phyloP scores from a whole-genome alignment of 2,329 filamentous ascomycete species.

The Amesomyces nigricolor region DNA sequence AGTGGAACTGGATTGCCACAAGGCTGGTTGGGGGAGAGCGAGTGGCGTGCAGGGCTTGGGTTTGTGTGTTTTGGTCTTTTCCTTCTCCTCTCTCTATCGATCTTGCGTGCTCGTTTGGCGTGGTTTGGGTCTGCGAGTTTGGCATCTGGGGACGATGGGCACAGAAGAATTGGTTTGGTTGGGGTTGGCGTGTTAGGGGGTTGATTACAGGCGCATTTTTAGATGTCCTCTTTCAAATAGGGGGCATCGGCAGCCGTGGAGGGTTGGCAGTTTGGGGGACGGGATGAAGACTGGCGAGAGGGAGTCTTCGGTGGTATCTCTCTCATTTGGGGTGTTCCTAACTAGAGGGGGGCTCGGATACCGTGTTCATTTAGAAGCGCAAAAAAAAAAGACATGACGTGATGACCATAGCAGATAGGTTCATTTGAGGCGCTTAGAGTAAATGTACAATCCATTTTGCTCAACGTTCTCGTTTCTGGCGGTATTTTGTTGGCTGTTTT shows the following conservation, averaged over 20 bases:
- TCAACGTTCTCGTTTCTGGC: too few relatives aligned
- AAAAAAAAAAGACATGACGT: not conserved
- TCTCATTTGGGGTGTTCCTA: not conserved
- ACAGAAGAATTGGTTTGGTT: not conserved
- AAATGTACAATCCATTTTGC: too few relatives aligned
- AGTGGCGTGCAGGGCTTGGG: not conserved
- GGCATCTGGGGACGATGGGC: not conserved
- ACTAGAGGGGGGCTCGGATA: not conserved
- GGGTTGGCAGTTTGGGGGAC: not conserved
- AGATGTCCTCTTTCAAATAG: constrained; percentile 5
- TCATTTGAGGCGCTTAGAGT: too few relatives aligned
- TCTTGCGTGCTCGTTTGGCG: too few relatives aligned
- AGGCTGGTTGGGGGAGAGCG: too few relatives aligned
- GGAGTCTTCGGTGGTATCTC: not conserved
- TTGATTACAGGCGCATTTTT: constrained; percentile 5
- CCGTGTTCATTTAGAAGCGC: not conserved
- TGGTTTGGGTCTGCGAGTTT: not conserved
- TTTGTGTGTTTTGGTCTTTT: not conserved
- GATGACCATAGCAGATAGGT: not conserved
- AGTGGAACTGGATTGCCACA: too few relatives aligned
- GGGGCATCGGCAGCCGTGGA: not conserved
- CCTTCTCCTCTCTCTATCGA: not conserved
- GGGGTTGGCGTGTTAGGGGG: not conserved
- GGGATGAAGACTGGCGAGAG: not conserved
- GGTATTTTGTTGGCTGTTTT: too few relatives aligned